Conservation (phyloP, 2,329 filamentous ascomycete genomes). For the Neurospora crassa region DNA sequence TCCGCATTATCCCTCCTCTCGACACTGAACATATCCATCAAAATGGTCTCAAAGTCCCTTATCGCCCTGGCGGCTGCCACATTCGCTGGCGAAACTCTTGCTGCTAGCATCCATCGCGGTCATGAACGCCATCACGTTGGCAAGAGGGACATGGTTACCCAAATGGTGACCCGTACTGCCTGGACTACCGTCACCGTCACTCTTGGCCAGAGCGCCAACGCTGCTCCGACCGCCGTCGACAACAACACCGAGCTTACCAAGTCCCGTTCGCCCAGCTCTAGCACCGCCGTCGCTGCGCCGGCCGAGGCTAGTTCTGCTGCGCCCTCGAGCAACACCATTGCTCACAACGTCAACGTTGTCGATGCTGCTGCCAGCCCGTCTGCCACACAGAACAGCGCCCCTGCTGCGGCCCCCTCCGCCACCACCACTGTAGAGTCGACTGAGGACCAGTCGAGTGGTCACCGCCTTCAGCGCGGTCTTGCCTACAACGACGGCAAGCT, state of each 20-base stretch:
- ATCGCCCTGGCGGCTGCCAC: slow-evolving; percentile 33
- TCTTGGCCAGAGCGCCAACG: slow-evolving; percentile 17
- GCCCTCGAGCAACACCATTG: slow-evolving; percentile 2
- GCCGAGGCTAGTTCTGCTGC: slow-evolving; percentile 4
- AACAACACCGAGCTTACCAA: not conserved
- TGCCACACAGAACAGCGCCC: slow-evolving; percentile 18
- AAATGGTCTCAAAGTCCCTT: slow-evolving; percentile 34
- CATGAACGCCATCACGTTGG: slow-evolving; percentile 25
- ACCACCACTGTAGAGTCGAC: slow-evolving; percentile 14
- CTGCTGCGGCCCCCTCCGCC: slow-evolving; percentile 16
- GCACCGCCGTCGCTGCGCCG: not conserved
- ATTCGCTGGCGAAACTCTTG: slow-evolving; percentile 34
- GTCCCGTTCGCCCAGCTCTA: slow-evolving; percentile 1
- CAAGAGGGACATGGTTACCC: slow-evolving; percentile 25
- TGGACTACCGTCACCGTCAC: slow-evolving; percentile 35
- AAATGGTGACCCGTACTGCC: slow-evolving; percentile 26
- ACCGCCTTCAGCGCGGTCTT: slow-evolving; percentile 50
- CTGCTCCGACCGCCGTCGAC: slow-evolving; percentile 6
- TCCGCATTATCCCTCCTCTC: slow-evolving; percentile 2
- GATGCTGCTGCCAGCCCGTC: slow-evolving; percentile 18
- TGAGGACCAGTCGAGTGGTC: slow-evolving; percentile 2
- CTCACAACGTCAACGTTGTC: slow-evolving; percentile 7
- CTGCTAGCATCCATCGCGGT: slow-evolving; percentile 31
- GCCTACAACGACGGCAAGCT: slow-evolving; percentile 54
- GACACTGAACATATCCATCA: slow-evolving; percentile 10